Evolutionary conservation across 2,329 filamentous ascomycete species (phyloP), one percentile per base, ranked within the genome.

Genomic region (Phialophora tarda): DNA sequence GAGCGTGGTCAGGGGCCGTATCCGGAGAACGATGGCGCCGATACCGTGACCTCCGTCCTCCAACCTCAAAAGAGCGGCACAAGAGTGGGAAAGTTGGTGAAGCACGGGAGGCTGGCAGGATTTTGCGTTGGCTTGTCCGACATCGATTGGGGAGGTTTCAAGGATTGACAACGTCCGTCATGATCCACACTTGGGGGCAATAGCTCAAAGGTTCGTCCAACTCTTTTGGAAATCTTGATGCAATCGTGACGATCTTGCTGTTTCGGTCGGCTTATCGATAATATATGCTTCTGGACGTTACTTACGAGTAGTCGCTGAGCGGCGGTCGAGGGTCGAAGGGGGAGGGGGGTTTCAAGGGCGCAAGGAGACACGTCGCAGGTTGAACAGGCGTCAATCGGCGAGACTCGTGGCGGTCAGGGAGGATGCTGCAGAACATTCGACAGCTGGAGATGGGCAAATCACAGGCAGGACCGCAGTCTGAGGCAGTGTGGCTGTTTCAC

Each of bases 81-180:
- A 58, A 51, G 59, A 38, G 47, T 59, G 56, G 57, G 34, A 66
- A 66, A 65, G 32, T 68, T 63, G 66, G 63, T 64, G 60, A 53
- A 38, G 23, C 32, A 34, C 55, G 51, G 64, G 62, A 62, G 64
- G 64, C 62, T 66, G 64, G 67, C 64, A 69, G 56, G 67, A 44
- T 65, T 64, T 53, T 41, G 26, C 34, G 47, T 38, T 14, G 34
- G 34, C 26, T 47, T 24, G 50, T 24, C 44, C 26, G 34, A 12
- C 64, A 57, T 62, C 68, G 65, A 70, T 70, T 70, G 68, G 68
- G 68, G 65, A 66, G 65, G 65, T 70, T 70, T 66, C 65, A 68
- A 66, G 54, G 56, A 55, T 61, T 32, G 57, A 60, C 66, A 66
- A 44, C 63, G 61, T 48, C 32, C 53, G 34, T 54, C 34, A 50